Conservation (phyloP, 1,139 yeast genomes). For the Geotrichum bryndzae region DNA sequence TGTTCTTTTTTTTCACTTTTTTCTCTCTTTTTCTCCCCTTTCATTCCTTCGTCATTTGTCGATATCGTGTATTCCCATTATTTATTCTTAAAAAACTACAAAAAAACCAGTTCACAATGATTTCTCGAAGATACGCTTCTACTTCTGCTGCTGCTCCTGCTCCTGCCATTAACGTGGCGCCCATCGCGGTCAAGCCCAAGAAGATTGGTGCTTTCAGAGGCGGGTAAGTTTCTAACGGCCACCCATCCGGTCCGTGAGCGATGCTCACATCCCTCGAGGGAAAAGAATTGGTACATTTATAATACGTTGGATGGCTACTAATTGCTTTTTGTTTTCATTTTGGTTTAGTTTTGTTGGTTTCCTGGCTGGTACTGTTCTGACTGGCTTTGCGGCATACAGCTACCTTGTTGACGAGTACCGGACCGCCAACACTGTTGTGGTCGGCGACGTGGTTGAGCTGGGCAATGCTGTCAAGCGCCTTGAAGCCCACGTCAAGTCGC, state of each 20-base stretch:
- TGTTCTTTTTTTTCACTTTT: not conserved
- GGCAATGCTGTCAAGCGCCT: constrained; percentile 61
- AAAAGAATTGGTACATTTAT: not conserved
- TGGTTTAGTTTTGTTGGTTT: constrained; percentile 57
- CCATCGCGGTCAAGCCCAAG: constrained; percentile 18
- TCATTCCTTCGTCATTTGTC: not conserved
- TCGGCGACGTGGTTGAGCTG: constrained; percentile 67
- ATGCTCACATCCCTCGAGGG: not conserved
- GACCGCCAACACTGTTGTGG: constrained; percentile 61
- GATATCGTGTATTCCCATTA: not conserved
- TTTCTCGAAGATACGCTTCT: constrained; percentile 8
- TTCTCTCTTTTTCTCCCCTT: not conserved
- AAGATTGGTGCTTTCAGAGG: constrained; percentile 33
- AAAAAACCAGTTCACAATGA: not conserved
- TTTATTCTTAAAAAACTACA: not conserved
- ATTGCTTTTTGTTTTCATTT: not conserved
- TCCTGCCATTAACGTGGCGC: not conserved
- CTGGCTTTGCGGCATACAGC: constrained; percentile 73
- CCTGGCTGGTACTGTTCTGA: constrained; percentile 64
- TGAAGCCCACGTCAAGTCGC: constrained; percentile 44
- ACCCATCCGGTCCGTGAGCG: not conserved
- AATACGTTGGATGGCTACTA: not conserved
- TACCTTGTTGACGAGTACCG: constrained; percentile 75
- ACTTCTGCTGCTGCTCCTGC: constrained; percentile 2
- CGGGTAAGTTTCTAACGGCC: constrained; percentile 25